phyloP scores from a whole-genome alignment of 768 basidiomycete genomes.

The Amylocystis lapponica region DNA sequence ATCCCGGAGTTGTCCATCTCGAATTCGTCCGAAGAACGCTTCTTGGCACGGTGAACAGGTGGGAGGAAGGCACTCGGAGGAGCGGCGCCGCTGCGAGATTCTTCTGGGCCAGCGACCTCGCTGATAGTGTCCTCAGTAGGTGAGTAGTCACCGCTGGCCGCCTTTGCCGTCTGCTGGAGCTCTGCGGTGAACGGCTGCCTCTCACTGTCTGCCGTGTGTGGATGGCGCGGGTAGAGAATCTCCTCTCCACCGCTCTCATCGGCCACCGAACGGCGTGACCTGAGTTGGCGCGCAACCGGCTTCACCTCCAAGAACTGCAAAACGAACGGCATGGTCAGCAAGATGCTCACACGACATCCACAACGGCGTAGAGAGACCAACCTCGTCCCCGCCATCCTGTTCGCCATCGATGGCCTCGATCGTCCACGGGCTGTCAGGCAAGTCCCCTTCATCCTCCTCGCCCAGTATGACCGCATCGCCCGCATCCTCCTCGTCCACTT shows the following conservation, averaged over 20 bases:
- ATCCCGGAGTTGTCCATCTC: constrained; percentile 68
- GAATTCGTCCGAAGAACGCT: constrained; percentile 79
- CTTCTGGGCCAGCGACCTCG: no score
- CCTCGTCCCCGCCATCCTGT: constrained; percentile 64
- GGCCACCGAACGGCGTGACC: constrained; percentile 58
- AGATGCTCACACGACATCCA: not conserved
- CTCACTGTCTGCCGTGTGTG: constrained; percentile 6
- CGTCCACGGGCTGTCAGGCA: constrained; percentile 81
- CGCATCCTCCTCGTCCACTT: constrained; percentile 27
- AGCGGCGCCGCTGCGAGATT: constrained; percentile 20
- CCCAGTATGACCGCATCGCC: constrained; percentile 18
- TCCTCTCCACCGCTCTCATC: constrained; percentile 90
- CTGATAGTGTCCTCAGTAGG: not conserved
- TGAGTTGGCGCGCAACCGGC: constrained; percentile 43
- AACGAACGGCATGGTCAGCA: constrained; percentile 1
- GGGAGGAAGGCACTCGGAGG: constrained; percentile 64
- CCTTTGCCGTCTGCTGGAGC: constrained; percentile 22
- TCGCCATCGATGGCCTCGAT: constrained; percentile 85
- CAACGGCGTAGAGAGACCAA: constrained; percentile 27
- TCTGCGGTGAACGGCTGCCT: constrained; percentile 15
- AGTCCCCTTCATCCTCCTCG: constrained; percentile 41
- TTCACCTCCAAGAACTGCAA: constrained; percentile 39
- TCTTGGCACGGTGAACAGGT: constrained; percentile 53
- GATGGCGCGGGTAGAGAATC: constrained; percentile 78
- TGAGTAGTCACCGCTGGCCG: not conserved